These are phyloP conservation scores for Raffaelea albimanens DNA, from an alignment of 2,329 filamentous ascomycete species.

Conservation along the genomic window DNA sequence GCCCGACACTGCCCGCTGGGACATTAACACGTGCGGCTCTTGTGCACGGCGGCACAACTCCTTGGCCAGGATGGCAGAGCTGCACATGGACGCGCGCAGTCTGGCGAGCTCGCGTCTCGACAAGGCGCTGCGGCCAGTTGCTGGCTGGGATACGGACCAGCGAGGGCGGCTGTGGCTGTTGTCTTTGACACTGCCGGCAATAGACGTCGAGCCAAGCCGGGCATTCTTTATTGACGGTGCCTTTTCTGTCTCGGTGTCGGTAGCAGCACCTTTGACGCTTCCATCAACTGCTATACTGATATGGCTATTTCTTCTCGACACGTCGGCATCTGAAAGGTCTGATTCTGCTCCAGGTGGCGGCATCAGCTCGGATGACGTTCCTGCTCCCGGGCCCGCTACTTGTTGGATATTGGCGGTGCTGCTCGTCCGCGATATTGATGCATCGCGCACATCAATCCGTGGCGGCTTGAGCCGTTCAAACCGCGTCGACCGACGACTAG, in stretches of 20 bases:
- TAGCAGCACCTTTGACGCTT: too few species aligned
- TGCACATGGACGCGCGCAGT: constrained; percentile 66
- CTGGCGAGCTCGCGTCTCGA: constrained; percentile 66
- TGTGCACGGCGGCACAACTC: constrained; percentile 64
- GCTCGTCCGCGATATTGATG: constrained; percentile 24
- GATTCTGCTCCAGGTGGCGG: too few species aligned
- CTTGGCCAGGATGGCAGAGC: constrained; percentile 81
- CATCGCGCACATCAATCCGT: constrained; percentile 34
- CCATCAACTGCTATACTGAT: too few species aligned
- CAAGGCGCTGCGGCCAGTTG: constrained; percentile 1
- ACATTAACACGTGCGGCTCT: constrained; percentile 29
- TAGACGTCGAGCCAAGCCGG: not conserved
- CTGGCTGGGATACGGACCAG: constrained; percentile 13
- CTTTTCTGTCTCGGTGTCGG: too few species aligned
- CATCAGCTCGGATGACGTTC: constrained; percentile 14
- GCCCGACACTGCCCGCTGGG: too few species aligned
- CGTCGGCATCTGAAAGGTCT: constrained; percentile 9
- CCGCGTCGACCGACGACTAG: constrained; percentile 32
- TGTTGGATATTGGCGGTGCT: constrained; percentile 8
- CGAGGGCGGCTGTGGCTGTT: constrained; percentile 12
- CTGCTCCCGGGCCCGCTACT: not conserved
- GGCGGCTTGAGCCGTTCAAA: constrained; percentile 41
- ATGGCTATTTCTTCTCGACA: too few species aligned
- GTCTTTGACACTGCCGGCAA: not conserved
- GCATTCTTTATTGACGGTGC: too few species aligned